Evolutionary conservation across 495 filamentous ascomycete species (phyloP).

Genomic region (Penicillium daleae): DNA sequence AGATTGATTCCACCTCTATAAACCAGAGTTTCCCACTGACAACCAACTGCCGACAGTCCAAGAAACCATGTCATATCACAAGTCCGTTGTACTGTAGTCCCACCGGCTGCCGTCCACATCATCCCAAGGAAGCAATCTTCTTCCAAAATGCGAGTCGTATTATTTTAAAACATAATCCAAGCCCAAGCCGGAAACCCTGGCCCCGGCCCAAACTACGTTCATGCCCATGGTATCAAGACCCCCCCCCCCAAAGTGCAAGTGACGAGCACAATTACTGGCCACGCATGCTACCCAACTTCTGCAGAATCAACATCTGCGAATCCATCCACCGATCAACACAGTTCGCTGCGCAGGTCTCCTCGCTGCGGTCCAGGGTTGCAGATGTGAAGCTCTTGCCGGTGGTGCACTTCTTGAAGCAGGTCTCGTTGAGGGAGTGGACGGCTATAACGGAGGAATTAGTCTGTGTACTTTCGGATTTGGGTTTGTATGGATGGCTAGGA

Average conservation of each 20-base stretch:
- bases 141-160: background rate
- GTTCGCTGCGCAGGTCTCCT: slow-evolving; percentile 83
- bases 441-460: slow-evolving; percentile 45
- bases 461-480: background rate
- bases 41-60: background rate
- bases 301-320: slow-evolving; percentile 76
- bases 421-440: slow-evolving; percentile 81
- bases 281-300: slow-evolving; percentile 73
- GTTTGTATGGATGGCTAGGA: background rate
- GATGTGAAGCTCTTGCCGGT: slow-evolving; percentile 62
- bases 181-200: background rate
- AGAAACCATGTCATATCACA: background rate
- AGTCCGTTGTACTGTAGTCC: no score
- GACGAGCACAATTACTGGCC: slow-evolving; percentile 33
- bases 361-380: slow-evolving; percentile 68
- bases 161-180: slow-evolving; percentile 1
- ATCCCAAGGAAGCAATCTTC: background rate
- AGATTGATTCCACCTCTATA: background rate
- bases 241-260: background rate
- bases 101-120: background rate
- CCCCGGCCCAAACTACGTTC: background rate
- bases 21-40: background rate
- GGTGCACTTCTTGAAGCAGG: slow-evolving; percentile 93
- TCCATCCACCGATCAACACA: slow-evolving; percentile 95
- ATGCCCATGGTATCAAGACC: background rate